A percentile compares a stretch with the other conserved stretches of the same genome.
Conservation (phyloP, 768 basidiomycete species). For the Macrolepiota dolichaula region DNA sequence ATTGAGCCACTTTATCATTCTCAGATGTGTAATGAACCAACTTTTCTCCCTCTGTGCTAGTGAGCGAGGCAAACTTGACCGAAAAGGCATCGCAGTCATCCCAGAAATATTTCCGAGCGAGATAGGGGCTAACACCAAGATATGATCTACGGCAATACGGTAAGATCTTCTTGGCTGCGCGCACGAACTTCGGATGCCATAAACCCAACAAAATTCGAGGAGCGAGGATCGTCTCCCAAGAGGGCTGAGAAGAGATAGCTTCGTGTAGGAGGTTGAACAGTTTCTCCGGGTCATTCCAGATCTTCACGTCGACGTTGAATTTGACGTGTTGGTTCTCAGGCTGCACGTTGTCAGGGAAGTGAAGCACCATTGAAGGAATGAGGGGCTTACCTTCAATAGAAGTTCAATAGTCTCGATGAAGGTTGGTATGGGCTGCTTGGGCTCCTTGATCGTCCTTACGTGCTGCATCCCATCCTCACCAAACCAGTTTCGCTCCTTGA, state of each 20-base stretch:
- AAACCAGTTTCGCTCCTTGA: constrained; percentile 70
- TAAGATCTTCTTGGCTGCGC: constrained; percentile 66
- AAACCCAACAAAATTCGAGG: constrained; percentile 80
- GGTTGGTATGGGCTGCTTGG: constrained; percentile 85
- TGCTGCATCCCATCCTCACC: constrained; percentile 70
- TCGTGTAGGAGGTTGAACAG: constrained; percentile 78
- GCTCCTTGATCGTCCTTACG: constrained; percentile 74
- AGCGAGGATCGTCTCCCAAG: constrained; percentile 74
- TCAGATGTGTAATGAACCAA: constrained; percentile 26
- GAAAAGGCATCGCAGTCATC: constrained; percentile 82
- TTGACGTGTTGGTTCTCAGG: constrained; percentile 73
- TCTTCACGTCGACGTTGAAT: constrained; percentile 92
- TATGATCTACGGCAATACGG: constrained; percentile 84
- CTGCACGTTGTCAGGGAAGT: constrained; percentile 24
- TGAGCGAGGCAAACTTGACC: constrained; percentile 70
- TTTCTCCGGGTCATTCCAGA: constrained; percentile 83
- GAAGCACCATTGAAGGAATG: background rate
- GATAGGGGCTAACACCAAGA: constrained; percentile 69
- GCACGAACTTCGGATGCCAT: constrained; percentile 91
- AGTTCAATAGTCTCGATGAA: constrained; percentile 78
- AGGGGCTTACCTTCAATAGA: constrained; percentile 66
- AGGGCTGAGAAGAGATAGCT: constrained; percentile 56
- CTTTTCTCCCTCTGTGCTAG: constrained; percentile 68
- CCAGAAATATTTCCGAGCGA: constrained; percentile 90
- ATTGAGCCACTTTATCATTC: background rate